Evolutionary conservation across 2,329 filamentous ascomycete species (phyloP).

Genomic region (Nectriaceae sp.): DNA sequence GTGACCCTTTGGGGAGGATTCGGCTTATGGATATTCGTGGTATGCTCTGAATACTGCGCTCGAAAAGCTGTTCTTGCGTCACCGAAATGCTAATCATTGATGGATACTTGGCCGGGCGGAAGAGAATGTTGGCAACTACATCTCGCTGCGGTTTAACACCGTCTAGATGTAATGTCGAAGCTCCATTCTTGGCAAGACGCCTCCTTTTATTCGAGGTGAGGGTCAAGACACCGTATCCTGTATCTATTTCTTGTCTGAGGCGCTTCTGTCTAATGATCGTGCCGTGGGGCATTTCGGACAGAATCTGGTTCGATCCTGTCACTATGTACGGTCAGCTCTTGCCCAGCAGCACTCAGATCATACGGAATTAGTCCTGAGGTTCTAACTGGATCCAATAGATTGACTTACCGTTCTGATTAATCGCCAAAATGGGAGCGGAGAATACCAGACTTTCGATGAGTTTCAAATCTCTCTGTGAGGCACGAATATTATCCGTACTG

Average conservation of each 20-base stretch:
- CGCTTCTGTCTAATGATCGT: conserved; percentile 16
- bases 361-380: too few relatives aligned
- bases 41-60: conserved; percentile 15
- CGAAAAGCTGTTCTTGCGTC: conserved; percentile 16
- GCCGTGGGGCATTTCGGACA: not conserved
- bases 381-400: too few relatives aligned
- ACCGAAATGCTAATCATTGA: conserved; percentile 13
- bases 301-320: not conserved
- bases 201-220: conserved; percentile 13
- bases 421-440: not conserved
- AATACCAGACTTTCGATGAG: not conserved
- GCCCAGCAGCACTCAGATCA: too few relatives aligned
- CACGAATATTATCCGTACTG: not conserved
- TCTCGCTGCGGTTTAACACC: conserved; percentile 1
- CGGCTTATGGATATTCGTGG: conserved; percentile 13
- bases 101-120: not conserved
- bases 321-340: not conserved
- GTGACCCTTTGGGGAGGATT: conserved; percentile 9
- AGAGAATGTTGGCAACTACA: conserved; percentile 11
- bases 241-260: conserved; percentile 11
- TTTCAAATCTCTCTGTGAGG: not conserved
- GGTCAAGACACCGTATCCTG: conserved; percentile 5
- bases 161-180: not conserved
- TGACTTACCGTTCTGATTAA: not conserved
- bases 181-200: not conserved